These are phyloP conservation scores for Leccinum pachyderme DNA, from an alignment of 1,284 basidiomycete species.

Conservation along the genomic window DNA sequence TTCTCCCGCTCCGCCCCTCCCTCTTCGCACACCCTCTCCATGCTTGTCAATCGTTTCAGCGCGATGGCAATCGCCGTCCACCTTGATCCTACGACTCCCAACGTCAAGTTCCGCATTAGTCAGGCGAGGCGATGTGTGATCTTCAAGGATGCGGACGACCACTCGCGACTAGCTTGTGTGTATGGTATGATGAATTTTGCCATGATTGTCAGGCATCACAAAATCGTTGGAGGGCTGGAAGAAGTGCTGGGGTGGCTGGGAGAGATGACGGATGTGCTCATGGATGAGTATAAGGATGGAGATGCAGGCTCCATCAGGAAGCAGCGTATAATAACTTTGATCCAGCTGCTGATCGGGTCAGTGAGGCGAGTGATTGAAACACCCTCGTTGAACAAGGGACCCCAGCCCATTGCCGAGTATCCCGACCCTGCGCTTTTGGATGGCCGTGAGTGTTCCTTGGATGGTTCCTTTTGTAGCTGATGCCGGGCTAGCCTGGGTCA, in stretches of 20 bases:
- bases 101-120: conserved; percentile 53
- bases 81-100: conserved; percentile 57
- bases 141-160: conserved; percentile 67
- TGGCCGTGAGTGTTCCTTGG: conserved; percentile 46
- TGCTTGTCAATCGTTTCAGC: conserved; percentile 85
- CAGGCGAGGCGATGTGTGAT: conserved; percentile 67
- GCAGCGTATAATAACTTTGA: conserved; percentile 31
- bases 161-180: conserved; percentile 73
- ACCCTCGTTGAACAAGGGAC: conserved; percentile 39
- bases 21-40: conserved; percentile 62
- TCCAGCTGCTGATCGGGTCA: conserved; percentile 59
- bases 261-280: conserved; percentile 58
- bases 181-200: conserved; percentile 78
- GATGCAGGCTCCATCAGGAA: conserved; percentile 13
- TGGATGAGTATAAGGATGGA: conserved; percentile 52
- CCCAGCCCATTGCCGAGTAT: conserved; percentile 39
- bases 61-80: conserved; percentile 77
- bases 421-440: conserved; percentile 67
- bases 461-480: conserved; percentile 8
- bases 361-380: conserved; percentile 62
- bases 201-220: conserved; percentile 63
- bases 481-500: conserved; percentile 56
- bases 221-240: conserved; percentile 45
- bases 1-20: conserved; percentile 60
- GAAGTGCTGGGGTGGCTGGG: conserved; percentile 67